Percentiles rank a stretch among this genome's conserved stretches.
Conservation (phyloP, 352 stramenopile species). For the Pelagophyceae sp. region DNA sequence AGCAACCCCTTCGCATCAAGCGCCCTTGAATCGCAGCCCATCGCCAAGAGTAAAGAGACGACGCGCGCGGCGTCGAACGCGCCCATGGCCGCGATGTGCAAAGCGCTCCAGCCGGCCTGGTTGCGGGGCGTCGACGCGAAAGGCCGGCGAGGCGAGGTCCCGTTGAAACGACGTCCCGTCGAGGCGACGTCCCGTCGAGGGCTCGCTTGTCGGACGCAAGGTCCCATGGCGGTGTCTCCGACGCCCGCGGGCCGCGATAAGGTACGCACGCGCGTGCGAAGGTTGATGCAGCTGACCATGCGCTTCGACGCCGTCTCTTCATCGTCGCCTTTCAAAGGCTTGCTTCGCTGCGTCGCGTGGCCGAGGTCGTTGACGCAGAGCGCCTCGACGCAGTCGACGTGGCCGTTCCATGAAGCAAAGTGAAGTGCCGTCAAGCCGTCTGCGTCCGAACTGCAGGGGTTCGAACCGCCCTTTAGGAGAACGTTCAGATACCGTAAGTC, state of each 20-base stretch:
- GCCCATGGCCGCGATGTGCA: slow-evolving; percentile 22
- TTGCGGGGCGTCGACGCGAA: too few relatives aligned
- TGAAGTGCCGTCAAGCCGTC: slow-evolving; percentile 34
- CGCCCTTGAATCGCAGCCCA: too few relatives aligned
- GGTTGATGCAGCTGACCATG: slow-evolving; percentile 1
- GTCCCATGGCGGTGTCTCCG: too few relatives aligned
- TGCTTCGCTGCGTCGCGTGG: neutral
- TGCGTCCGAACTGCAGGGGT: slow-evolving; percentile 26
- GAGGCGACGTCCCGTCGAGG: too few relatives aligned
- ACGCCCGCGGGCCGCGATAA: too few relatives aligned
- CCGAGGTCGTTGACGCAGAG: slow-evolving; percentile 33
- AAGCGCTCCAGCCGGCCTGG: slow-evolving; percentile 16
- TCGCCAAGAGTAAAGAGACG: too few relatives aligned
- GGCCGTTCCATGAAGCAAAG: slow-evolving; percentile 32
- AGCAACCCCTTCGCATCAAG: neutral
- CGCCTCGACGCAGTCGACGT: slow-evolving; percentile 31
- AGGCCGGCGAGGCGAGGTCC: too few relatives aligned
- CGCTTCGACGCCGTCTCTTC: neutral
- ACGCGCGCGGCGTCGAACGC: neutral
- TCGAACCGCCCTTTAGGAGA: neutral
- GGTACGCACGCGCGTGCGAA: too few relatives aligned
- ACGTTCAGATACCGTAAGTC: neutral
- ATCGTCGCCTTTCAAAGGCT: neutral
- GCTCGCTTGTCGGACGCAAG: too few relatives aligned
- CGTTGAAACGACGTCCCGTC: too few relatives aligned